phyloP scores from a whole-genome alignment of 805 yeast genomes.

The Candida stauntonica region DNA sequence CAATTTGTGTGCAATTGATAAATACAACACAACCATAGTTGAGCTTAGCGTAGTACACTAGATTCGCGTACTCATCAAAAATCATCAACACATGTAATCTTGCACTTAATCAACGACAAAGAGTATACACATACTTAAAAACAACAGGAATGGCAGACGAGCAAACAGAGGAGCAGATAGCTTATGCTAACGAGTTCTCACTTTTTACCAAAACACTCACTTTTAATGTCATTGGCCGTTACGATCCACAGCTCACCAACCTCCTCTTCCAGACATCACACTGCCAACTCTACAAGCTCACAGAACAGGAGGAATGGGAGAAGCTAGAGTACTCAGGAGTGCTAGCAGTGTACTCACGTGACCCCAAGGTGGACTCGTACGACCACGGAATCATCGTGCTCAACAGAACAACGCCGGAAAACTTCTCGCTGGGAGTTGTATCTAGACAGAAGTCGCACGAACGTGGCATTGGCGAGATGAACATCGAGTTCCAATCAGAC shows the following conservation, averaged over 20 bases:
- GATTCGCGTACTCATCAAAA: no score
- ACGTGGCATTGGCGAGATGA: constrained; percentile 43
- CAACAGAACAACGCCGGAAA: constrained; percentile 63
- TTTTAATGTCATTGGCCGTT: constrained; percentile 71
- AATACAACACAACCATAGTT: neutral
- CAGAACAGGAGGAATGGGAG: constrained; percentile 58
- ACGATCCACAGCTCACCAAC: constrained; percentile 69
- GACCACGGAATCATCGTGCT: constrained; percentile 67
- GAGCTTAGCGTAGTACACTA: no score
- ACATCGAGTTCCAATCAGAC: constrained; percentile 64
- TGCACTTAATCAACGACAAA: constrained; percentile 1
- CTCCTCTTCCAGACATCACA: constrained; percentile 66
- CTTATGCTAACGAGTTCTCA: constrained; percentile 29
- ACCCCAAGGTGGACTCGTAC: constrained; percentile 37
- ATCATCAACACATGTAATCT: no score
- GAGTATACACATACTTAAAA: neutral
- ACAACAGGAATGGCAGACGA: neutral
- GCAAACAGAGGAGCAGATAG: constrained; percentile 7
- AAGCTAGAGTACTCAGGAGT: constrained; percentile 70
- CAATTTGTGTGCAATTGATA: neutral
- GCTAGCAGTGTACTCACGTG: constrained; percentile 58
- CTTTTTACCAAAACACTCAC: constrained; percentile 66
- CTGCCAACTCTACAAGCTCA: constrained; percentile 64
- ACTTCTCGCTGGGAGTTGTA: constrained; percentile 66
- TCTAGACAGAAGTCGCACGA: constrained; percentile 45